Evolutionary conservation across 257 asterid genomes (phyloP).

Genomic region (Thymus quinquecostatus): DNA sequence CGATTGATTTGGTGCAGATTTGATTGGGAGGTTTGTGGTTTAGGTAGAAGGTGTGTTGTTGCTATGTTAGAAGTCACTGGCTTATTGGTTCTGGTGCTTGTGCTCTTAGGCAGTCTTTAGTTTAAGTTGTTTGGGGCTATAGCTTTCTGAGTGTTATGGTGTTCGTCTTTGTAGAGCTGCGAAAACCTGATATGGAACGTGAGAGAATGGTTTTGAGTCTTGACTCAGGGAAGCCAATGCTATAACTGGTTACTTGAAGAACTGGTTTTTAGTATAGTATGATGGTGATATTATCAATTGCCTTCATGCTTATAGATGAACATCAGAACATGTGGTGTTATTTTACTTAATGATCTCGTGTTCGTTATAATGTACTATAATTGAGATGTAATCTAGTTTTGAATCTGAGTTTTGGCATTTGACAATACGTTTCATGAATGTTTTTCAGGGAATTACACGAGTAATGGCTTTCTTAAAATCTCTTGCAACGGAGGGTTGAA

Average conservation of each 20-base stretch:
- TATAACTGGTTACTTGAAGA: neutral
- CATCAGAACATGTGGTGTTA: neutral
- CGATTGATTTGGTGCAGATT: slow-evolving; percentile 6
- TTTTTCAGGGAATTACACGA: slow-evolving; percentile 74
- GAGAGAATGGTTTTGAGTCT: neutral
- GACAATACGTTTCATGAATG: slow-evolving; percentile 6
- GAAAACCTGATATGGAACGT: neutral
- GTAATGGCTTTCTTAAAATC: slow-evolving; percentile 81
- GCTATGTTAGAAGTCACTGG: neutral
- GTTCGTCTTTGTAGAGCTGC: slow-evolving; percentile 15
- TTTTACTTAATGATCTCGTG: neutral
- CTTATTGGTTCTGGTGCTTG: neutral
- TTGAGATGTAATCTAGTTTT: slow-evolving; percentile 13
- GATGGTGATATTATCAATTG: neutral
- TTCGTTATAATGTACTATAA: neutral
- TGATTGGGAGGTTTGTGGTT: slow-evolving; percentile 23
- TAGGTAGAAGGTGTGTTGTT: slow-evolving; percentile 22
- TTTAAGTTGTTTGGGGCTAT: slow-evolving; percentile 7
- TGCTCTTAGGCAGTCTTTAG: neutral
- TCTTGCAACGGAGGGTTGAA: slow-evolving; percentile 97
- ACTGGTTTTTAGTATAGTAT: slow-evolving; percentile 5
- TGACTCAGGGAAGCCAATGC: neutral
- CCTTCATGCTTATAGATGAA: slow-evolving; percentile 5
- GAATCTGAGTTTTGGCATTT: neutral
- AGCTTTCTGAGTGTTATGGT: neutral